Evolutionary conservation across 2,329 filamentous ascomycete genomes (phyloP), one percentile per base, ranked within the genome.

Genomic region (Penicillium sp.): DNA sequence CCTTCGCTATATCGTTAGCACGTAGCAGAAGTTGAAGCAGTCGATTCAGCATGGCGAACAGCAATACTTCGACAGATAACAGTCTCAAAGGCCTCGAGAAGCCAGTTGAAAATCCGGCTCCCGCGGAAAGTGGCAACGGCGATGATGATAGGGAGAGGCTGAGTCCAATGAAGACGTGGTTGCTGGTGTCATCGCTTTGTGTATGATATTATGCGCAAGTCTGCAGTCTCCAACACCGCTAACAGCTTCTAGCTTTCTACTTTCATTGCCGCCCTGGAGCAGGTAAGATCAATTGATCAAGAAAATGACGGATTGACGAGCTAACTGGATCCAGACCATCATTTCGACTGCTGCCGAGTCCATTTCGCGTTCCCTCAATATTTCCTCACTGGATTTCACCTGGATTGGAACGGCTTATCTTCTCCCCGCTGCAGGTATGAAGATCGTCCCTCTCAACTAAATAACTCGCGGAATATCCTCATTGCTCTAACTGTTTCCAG

Each of bases 321-420:
- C 21, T 23, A 23, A 23, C 21, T 23, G 21, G 21, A 23, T 23
- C 21, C 21, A 23, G 21, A 23, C 21, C 21, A 23, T 23, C 21
- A 23, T 23, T 23, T 23, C 21, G 21, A 23, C 21, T 11, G 21
- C 21, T 23, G 21, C 21, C 21, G 21, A 23, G 21, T 23, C 21
- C 21, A 23, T 23, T 23, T 23, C 21, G 21, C 21, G 21, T 23
- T 23, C 21, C 7, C 21, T 23, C 21, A 23, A 23, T 11, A 23
- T 11, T 23, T 23, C 21, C 21, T 23, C 21, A 11, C 21, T 23
- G 21, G 21, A 23, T 23, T 23, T 23, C 11, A 23, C 29, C 13
- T 32, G 29, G 29, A 18, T 32, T 32, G 29, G 29, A 16, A 19
- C 35, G 27, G 27, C 35, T 23, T 38, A 31, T 19, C 19, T 38